Conservation (phyloP, 495 filamentous ascomycete species). For the Penicillium dipodomyicola region DNA sequence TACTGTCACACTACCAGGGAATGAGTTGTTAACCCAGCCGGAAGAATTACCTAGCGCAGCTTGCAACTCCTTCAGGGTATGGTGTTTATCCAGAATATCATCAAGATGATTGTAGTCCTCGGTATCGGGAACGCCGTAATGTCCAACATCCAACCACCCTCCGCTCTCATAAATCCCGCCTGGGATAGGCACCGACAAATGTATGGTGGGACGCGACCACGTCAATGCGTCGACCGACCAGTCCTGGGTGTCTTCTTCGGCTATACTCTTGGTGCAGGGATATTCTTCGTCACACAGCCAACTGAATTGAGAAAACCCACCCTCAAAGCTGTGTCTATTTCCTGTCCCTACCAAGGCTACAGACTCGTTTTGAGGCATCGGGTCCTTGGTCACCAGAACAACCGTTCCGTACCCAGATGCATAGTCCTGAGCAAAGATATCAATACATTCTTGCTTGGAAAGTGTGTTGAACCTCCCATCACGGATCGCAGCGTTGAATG, state of each 20-base stretch:
- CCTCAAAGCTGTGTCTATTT: not conserved
- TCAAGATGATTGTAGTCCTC: not conserved
- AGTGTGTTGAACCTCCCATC: not conserved
- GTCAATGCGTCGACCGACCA: not conserved
- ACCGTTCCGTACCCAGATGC: not conserved
- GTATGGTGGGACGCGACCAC: not conserved
- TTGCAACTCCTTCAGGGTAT: not conserved
- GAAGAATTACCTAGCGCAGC: not conserved
- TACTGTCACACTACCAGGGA: not conserved
- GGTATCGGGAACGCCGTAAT: not conserved
- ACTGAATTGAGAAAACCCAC: not conserved
- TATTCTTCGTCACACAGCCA: not conserved
- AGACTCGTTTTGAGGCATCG: not conserved
- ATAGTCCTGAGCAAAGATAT: not conserved
- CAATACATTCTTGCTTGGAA: not conserved
- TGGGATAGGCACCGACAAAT: not conserved
- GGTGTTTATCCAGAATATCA: not conserved
- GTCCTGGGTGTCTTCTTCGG: not conserved
- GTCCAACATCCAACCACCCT: not conserved
- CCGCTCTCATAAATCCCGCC: not conserved
- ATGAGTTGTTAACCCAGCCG: not conserved
- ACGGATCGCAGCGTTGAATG: not conserved
- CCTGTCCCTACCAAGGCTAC: not conserved
- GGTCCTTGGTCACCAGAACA: not conserved
- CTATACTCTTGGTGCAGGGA: not conserved